Percentiles rank a stretch among this genome's conserved stretches.
These are phyloP conservation scores for Endocalyx cinctus DNA, from an alignment of 2,329 filamentous ascomycete genomes.

Conservation along the genomic window DNA sequence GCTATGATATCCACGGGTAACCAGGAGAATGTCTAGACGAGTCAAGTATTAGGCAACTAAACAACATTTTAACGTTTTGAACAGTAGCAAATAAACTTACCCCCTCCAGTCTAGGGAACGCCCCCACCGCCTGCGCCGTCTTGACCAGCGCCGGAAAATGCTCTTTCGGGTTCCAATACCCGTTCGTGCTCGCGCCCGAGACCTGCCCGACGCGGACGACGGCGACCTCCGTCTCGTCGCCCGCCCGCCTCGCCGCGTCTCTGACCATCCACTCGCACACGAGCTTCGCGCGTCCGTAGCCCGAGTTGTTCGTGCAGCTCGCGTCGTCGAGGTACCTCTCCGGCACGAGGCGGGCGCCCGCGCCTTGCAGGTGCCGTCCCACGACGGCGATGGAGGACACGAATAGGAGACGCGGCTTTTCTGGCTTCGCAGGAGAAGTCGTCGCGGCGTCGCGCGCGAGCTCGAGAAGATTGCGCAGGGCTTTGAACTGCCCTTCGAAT, in stretches of 20 bases:
- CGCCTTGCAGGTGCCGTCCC: conserved; percentile 7
- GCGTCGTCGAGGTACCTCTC: conserved; percentile 30
- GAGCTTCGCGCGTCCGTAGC: conserved; percentile 41
- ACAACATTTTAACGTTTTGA: no score
- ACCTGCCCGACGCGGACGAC: conserved; percentile 39
- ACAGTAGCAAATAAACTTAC: no score
- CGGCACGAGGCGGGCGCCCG: conserved; percentile 20
- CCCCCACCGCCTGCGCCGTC: conserved; percentile 30
- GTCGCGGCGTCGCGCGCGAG: background rate
- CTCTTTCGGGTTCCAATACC: conserved; percentile 42
- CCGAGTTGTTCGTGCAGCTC: conserved; percentile 17
- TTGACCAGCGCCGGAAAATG: conserved; percentile 40
- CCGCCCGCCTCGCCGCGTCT: conserved; percentile 29
- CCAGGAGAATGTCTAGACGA: conserved; percentile 8
- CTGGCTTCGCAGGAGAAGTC: no score
- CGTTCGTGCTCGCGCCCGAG: conserved; percentile 34
- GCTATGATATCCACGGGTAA: conserved; percentile 9
- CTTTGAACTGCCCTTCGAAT: conserved; percentile 7
- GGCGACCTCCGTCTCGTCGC: conserved; percentile 30
- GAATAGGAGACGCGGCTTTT: conserved; percentile 17
- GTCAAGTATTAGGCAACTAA: no score
- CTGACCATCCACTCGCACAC: conserved; percentile 40
- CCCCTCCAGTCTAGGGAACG: conserved; percentile 13
- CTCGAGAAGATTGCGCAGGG: conserved; percentile 1
- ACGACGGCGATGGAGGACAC: conserved; percentile 25